Base-by-base conservation (phyloP, 768 basidiomycete species). In the Psilocybe tampanensis region DNA sequence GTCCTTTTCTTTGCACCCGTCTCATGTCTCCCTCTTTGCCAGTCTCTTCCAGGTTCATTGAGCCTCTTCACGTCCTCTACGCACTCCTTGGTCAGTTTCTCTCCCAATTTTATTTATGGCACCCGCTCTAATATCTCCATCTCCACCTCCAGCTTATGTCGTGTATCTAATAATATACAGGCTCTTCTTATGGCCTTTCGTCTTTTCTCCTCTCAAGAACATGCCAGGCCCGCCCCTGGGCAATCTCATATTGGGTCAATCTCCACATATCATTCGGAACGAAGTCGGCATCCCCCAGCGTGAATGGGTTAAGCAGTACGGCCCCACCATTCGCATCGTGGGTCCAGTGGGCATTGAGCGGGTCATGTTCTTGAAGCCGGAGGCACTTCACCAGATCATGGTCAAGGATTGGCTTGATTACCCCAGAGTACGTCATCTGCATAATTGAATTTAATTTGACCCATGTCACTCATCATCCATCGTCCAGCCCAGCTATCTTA, bases 311-410 rank as follows among this genome's bases (percentile, higher is more conserved):
- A 80, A 82, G 61, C 50, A 74, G 19, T 69, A 80, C 48, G 80
- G 80, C 0, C 70, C 76, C 1, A 66, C 75, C 23, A 74, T 81
- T 9, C 76, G 79, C 32, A 66, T 70, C 32, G 73, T 80, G 18
- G 80, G 81, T 1, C 74, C 76, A 2, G 22, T 82, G 13, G 80
- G 80, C 2, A 68, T 76, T 17, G 79, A 81, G 59, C 67, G 78
- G 12, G 54, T 82, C 32, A 73, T 80, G 8, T 75, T 79, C 62
- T 69, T 74, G 64, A 69, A 66, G 18, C 76, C 80, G 7, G 77
- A 78, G 32, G 76, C 78, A 0, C 61, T 80, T 15, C 72, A 77
- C 13, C 71, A 77, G 56, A 76, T 81, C 8, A 48, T 80, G 8
- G 75, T 74, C 9, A 72, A 65, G 19, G 75, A 76, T 42, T 80